Base-by-base conservation (phyloP, 306 rosid genomes). In the Astragalus membranaceus region DNA sequence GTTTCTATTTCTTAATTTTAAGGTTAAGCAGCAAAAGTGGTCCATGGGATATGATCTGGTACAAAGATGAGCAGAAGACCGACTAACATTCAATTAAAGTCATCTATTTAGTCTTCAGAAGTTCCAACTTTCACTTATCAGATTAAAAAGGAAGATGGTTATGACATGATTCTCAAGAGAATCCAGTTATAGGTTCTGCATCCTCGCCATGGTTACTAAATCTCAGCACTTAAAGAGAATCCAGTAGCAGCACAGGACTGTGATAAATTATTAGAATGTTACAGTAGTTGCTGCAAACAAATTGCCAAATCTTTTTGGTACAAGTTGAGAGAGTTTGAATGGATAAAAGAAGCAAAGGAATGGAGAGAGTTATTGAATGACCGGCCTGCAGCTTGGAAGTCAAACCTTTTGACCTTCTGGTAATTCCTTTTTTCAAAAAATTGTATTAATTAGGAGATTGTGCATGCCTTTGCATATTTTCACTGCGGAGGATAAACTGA, bases 1-100 rank as follows among this genome's bases (percentile, higher is more conserved):
- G 29, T 64, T 30, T 15, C 16, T 52, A 8, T 65, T 57, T 59
- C 48, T 36, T 48, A n/a, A 64, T 46, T 3, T 79, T 33, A 79
- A 90, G 98, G 87, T 80, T 94, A 78, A 82, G 92, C 74, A 78
- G 85, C 55, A 90, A 82, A 86, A 82, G 82, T 23, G 96, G 96
- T 77, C 97, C 97, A 14, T 94, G 96, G 98, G 73, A 78, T 61
- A 16, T 71, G 82, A 63, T 94, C 61, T 94, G 93, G 92, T 69
- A 77, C 39, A 70, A 80, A 33, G 86, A 46, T 37, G 78, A 81
- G 75, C 81, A 43, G 78, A 81, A 73, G 84, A 80, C 61, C 72
- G 81, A 89, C 60, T 71, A 65, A 67, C 67, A 53, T 49, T 66
- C 49, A 52, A 49, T 46, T n/a, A n/a, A n/a, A n/a, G n/a, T 55